Evolutionary conservation across 306 rosid genomes (phyloP).

Genomic region (Comarum palustre): DNA sequence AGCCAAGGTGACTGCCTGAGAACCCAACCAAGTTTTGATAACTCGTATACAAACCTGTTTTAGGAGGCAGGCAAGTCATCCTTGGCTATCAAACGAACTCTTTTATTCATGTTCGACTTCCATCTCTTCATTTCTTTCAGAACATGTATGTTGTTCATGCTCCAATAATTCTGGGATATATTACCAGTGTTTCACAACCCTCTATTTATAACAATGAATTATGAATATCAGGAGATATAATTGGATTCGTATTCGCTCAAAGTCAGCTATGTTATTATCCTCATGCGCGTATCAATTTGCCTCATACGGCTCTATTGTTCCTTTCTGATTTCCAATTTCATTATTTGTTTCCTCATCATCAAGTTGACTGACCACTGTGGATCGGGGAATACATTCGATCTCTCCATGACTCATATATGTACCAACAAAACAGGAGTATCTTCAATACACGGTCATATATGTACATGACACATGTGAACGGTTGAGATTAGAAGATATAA

Average conservation of each 20-base stretch:
- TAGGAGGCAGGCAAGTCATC: conserved; percentile 7
- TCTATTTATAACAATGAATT: neutral
- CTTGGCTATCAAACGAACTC: conserved; percentile 2
- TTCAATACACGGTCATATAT: too few species aligned
- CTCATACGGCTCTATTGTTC: neutral
- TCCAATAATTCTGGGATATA: neutral
- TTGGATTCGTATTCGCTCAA: neutral
- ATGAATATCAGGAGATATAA: neutral
- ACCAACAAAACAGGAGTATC: neutral
- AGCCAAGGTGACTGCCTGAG: conserved; percentile 3
- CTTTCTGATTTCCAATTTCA: too few species aligned
- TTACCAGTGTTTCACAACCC: neutral
- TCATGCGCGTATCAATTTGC: neutral
- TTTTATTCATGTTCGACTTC: neutral
- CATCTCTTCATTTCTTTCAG: conserved; percentile 6
- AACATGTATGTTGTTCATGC: neutral
- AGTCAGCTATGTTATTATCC: neutral
- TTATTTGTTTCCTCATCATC: neutral
- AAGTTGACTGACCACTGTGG: neutral
- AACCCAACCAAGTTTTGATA: neutral
- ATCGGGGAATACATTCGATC: neutral
- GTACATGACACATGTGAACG: too few species aligned
- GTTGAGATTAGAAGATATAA: too few species aligned
- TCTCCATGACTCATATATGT: too few species aligned
- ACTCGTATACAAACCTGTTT: neutral